A percentile compares a stretch with the other conserved stretches of the same genome.
These are phyloP conservation scores for Physcia stellaris DNA, from an alignment of 495 filamentous ascomycete genomes.

Conservation along the genomic window DNA sequence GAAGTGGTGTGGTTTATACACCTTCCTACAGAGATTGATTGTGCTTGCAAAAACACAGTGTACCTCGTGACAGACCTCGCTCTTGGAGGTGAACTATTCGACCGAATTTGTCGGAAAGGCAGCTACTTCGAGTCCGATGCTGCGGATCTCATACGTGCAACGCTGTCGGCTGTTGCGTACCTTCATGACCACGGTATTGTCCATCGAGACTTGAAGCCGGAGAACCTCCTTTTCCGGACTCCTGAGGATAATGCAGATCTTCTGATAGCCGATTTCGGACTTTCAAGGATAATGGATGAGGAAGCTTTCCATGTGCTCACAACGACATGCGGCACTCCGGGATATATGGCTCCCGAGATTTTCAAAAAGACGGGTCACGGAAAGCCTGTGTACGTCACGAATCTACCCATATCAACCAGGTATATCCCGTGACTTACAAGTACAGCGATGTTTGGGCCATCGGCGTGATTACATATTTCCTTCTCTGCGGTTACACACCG, in stretches of 20 bases:
- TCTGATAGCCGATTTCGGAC: slow-evolving; percentile 93
- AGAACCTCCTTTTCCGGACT: slow-evolving; percentile 41
- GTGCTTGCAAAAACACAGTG: slow-evolving; percentile 31
- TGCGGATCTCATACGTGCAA: slow-evolving; percentile 86
- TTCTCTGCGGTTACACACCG: slow-evolving; percentile 94
- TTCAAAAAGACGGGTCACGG: slow-evolving; percentile 70
- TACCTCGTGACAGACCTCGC: slow-evolving; percentile 97
- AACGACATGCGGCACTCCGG: slow-evolving; percentile 93
- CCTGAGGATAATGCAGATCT: slow-evolving; percentile 49
- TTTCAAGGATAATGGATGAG: slow-evolving; percentile 95
- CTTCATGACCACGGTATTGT: slow-evolving; percentile 98
- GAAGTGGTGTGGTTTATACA: not conserved
- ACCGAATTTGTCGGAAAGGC: slow-evolving; percentile 96
- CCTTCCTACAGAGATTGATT: not conserved
- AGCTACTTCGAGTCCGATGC: slow-evolving; percentile 97
- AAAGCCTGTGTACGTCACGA: slow-evolving; percentile 53
- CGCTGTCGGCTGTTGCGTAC: slow-evolving; percentile 93
- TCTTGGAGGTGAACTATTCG: slow-evolving; percentile 91
- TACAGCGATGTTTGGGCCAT: slow-evolving; percentile 65
- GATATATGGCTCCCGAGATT: slow-evolving; percentile 86
- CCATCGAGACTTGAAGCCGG: slow-evolving; percentile 62
- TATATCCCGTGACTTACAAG: not conserved
- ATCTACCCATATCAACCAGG: not conserved
- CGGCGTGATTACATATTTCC: slow-evolving; percentile 84
- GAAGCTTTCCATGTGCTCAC: slow-evolving; percentile 97